These are phyloP conservation scores for Piper longum DNA, from an alignment of 164 flowering plant species.

Conservation along the genomic window DNA sequence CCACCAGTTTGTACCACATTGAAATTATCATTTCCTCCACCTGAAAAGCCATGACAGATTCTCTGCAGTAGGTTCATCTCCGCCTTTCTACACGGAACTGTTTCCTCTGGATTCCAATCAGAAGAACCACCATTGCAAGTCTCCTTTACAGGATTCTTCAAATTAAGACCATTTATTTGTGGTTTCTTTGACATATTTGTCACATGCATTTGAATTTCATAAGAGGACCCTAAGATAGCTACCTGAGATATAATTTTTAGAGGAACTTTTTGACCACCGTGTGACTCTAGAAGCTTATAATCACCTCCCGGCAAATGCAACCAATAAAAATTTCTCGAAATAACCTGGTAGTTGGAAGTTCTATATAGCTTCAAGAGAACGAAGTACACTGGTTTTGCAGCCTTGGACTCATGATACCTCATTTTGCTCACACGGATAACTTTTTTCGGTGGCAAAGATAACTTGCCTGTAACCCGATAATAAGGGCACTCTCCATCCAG, in stretches of 20 bases:
- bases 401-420: slow-evolving; percentile 64
- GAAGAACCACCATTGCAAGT: slow-evolving; percentile 12
- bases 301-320: slow-evolving; percentile 68
- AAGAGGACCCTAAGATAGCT: slow-evolving; percentile 45
- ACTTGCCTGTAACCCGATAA: slow-evolving; percentile 44
- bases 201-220: slow-evolving; percentile 52
- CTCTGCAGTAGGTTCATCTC: slow-evolving; percentile 28
- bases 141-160: slow-evolving; percentile 16
- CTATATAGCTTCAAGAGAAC: slow-evolving; percentile 85
- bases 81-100: slow-evolving; percentile 8
- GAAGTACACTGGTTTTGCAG: slow-evolving; percentile 71
- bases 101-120: slow-evolving; percentile 18
- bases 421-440: slow-evolving; percentile 47
- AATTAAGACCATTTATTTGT: slow-evolving; percentile 14
- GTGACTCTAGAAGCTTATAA: slow-evolving; percentile 73
- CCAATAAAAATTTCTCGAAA: slow-evolving; percentile 95
- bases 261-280: slow-evolving; percentile 52
- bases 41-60: slow-evolving; percentile 25
- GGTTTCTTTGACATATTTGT: slow-evolving; percentile 45
- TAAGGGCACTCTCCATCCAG: slow-evolving; percentile 72
- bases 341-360: slow-evolving; percentile 38
- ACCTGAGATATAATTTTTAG: slow-evolving; percentile 50
- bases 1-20: slow-evolving; percentile 42
- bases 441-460: slow-evolving; percentile 51
- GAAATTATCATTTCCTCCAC: slow-evolving; percentile 13